Evolutionary conservation across 768 basidiomycete genomes (phyloP).

Genomic region (Russula virescens): DNA sequence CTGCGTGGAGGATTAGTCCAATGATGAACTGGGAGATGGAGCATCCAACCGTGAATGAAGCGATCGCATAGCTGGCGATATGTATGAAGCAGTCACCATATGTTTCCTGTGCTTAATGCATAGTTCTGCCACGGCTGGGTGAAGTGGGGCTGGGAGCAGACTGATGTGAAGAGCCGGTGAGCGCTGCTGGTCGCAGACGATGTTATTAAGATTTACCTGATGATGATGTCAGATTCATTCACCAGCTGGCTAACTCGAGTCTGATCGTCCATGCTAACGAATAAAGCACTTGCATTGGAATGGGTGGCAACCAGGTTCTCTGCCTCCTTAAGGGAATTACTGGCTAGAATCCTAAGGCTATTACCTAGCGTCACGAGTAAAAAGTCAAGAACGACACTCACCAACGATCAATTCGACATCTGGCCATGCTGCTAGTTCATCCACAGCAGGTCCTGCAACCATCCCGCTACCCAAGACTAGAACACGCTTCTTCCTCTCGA

Average conservation of each 20-base stretch:
- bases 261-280: slow-evolving; percentile 53
- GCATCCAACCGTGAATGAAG: slow-evolving; percentile 52
- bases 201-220: slow-evolving; percentile 52
- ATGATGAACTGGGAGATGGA: not conserved
- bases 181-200: not conserved
- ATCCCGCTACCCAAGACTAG: slow-evolving; percentile 91
- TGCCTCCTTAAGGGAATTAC: slow-evolving; percentile 62
- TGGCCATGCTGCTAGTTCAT: slow-evolving; percentile 54
- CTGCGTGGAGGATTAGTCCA: slow-evolving; percentile 33
- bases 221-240: slow-evolving; percentile 66
- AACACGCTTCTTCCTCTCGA: slow-evolving; percentile 51
- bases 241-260: slow-evolving; percentile 47
- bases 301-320: slow-evolving; percentile 41
- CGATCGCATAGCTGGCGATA: slow-evolving; percentile 67
- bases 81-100: slow-evolving; percentile 89
- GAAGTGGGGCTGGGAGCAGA: slow-evolving; percentile 72
- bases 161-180: slow-evolving; percentile 38
- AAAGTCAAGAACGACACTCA: slow-evolving; percentile 35
- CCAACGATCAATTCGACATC: slow-evolving; percentile 75
- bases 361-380: not conserved
- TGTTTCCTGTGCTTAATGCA: slow-evolving; percentile 69
- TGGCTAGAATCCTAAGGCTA: slow-evolving; percentile 42
- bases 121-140: slow-evolving; percentile 60
- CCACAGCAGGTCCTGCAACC: slow-evolving; percentile 86
- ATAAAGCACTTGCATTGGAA: slow-evolving; percentile 47